Percentiles rank a stretch among this genome's conserved stretches.
phyloP scores from a whole-genome alignment of 2,329 filamentous ascomycete species.

The Botrytis galanthina region DNA sequence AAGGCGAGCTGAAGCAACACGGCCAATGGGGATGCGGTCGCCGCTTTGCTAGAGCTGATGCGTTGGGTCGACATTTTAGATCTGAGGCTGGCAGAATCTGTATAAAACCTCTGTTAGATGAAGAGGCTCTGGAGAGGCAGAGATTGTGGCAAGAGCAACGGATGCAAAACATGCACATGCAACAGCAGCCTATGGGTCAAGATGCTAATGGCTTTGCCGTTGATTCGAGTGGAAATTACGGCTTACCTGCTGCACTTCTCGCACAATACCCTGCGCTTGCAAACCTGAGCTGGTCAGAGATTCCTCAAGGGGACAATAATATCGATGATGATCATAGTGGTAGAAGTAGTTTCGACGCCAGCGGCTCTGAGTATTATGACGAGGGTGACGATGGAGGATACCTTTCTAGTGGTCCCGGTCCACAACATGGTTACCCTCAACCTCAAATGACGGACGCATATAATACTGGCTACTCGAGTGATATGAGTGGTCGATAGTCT shows the following conservation, averaged over 20 bases:
- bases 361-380: constrained; percentile 66
- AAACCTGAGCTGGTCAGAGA: constrained; percentile 78
- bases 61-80: constrained; percentile 88
- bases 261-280: constrained; percentile 94
- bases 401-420: constrained; percentile 47
- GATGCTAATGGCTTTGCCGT: constrained; percentile 59
- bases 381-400: constrained; percentile 71
- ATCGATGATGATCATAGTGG: constrained; percentile 76
- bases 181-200: constrained; percentile 58
- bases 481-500: constrained; percentile 34
- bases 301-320: constrained; percentile 60
- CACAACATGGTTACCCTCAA: constrained; percentile 35
- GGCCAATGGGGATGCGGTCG: constrained; percentile 91
- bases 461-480: constrained; percentile 36
- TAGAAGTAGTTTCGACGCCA: constrained; percentile 77
- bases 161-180: constrained; percentile 58
- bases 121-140: constrained; percentile 83
- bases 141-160: constrained; percentile 71
- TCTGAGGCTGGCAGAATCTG: constrained; percentile 94
- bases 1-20: constrained; percentile 79
- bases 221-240: constrained; percentile 57
- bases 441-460: constrained; percentile 36
- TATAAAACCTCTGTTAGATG: constrained; percentile 94
- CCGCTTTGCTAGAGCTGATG: constrained; percentile 91
- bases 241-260: constrained; percentile 81